Base-by-base conservation (phyloP, 2,329 filamentous ascomycete species). In the Cordyceps tenuipes region DNA sequence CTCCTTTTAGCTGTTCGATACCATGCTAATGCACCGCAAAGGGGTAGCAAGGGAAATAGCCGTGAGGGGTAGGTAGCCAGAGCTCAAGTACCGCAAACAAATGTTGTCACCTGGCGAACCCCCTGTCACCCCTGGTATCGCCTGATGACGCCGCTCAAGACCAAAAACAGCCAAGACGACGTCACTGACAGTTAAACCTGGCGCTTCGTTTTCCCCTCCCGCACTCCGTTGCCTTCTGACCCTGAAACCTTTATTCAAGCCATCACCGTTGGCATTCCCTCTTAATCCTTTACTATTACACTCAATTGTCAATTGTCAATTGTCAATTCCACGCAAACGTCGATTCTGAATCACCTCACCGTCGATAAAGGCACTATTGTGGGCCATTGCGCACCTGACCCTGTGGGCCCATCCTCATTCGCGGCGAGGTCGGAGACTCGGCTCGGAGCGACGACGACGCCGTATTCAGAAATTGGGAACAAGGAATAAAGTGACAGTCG, bases 331-430 rank as follows among this genome's bases (percentile, higher is more conserved):
- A 57, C 53, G 31, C 51, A 55, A 56, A 53, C 41, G 53, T 62
- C 60, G 58, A 50, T 43, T 49, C 55, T 6, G 51, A 49, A 59
- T 61, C 47, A 59, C 49, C 57, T 50, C 54, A 49, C 43, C 59
- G 19, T 62, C 61, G 49, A 62, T 60, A 54, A 49, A 62, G 34
- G 58, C 59, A 59, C 47, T 34, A 41, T 59, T 64, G 60, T 50
- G 58, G 62, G 53, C 59, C 63, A 31, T 46, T 29, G 34, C 57
- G 61, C 64, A 64, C 64, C 63, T 64, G 63, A 63, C 63, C 41
- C 48, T 12, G 48, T 54, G 51, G 50, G 31, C 15, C 29, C 41
- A 29, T 29, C 29, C 31, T 39, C 47, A 34, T 46, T 41, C 34
- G 9, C 34, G 46, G 58, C 58, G 58, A 60, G 46, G 21, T 60